Evolutionary conservation across 305 asterid species (phyloP).

Genomic region (Fraxinus latifolia): DNA sequence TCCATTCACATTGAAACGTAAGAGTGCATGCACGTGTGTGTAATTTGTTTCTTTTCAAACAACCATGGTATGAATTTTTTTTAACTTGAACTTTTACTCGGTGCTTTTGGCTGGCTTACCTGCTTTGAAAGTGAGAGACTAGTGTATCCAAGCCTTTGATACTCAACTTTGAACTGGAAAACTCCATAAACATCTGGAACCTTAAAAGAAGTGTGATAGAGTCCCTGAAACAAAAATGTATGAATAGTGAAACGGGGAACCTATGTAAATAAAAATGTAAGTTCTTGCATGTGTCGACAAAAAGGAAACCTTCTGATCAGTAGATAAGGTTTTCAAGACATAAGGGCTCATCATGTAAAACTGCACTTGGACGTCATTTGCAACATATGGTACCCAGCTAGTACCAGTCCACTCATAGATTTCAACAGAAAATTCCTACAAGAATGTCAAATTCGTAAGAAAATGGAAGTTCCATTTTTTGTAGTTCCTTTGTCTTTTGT

Average conservation of each 20-base stretch:
- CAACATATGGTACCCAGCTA: slow-evolving; percentile 74
- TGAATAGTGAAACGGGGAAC: slow-evolving; percentile 13
- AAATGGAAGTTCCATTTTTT: background rate
- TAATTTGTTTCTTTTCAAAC: background rate
- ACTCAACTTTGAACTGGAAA: slow-evolving; percentile 82
- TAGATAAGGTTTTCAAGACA: slow-evolving; percentile 68
- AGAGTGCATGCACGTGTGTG: background rate
- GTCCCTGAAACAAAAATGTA: slow-evolving; percentile 39
- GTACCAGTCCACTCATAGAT: slow-evolving; percentile 73
- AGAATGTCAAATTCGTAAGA: slow-evolving; percentile 10
- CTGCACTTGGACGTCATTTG: slow-evolving; percentile 76
- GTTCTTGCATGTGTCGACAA: background rate
- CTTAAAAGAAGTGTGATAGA: slow-evolving; percentile 65
- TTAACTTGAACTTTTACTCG: background rate
- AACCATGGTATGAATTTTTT: background rate
- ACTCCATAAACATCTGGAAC: slow-evolving; percentile 90
- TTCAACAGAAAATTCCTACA: slow-evolving; percentile 71
- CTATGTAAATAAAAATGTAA: slow-evolving; percentile 4
- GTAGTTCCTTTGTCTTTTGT: background rate
- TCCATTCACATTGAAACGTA: background rate
- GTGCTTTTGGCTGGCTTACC: slow-evolving; percentile 31
- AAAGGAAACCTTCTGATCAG: slow-evolving; percentile 60
- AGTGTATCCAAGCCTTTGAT: slow-evolving; percentile 68
- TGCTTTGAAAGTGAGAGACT: slow-evolving; percentile 64
- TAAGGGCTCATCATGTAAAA: slow-evolving; percentile 94